Evolutionary conservation across 2,329 filamentous ascomycete species (phyloP), one percentile per base, ranked within the genome.

Genomic region (Xylaria sp.): DNA sequence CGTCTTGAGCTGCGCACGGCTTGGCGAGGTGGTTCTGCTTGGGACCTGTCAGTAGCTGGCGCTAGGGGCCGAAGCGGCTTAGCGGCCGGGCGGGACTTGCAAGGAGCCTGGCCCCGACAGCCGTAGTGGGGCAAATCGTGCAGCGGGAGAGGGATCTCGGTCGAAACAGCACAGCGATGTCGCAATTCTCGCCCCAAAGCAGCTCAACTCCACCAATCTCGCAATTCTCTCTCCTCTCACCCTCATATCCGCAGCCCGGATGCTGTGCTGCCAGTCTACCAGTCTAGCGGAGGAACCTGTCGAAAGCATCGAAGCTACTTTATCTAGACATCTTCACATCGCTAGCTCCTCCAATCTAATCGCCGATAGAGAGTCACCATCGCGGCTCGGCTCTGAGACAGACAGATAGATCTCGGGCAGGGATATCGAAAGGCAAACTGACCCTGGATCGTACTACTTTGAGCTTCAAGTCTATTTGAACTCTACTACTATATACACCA

Each of bases 141-240:
- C 69, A 68, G 64, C 66, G 58, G 66, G 65, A 73, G 72, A 65
- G 71, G 75, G 74, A 74, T 77, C 73, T 77, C 75, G 76, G 75
- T 72, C 62, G 55, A 66, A 56, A 37, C 57, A 59, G 58, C 67
- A 63, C 63, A 72, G 76, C 67, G 76, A 81, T 81, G 80, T 81
- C 80, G 80, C 80, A 79, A 81, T 81, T 78, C 74, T 77, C 70
- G 76, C 78, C 76, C 76, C 76, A 78, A 76, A 81, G 80, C 80
- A 81, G 65, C 78, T 56, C 75, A 78, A n/a, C 63, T 67, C 66
- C 50, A 79, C 81, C 34, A 55, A 39, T 60, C 12, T 79, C 81
- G 51, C 75, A 79, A 51, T 70, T 56, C 64, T 61, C 79, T 41
- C 80, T 80, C 66, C 67, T 75, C 4, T 81, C 79, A 57, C 81